These are phyloP conservation scores for Gossypium laxum DNA, from an alignment of 441 rosid species.

Conservation along the genomic window DNA sequence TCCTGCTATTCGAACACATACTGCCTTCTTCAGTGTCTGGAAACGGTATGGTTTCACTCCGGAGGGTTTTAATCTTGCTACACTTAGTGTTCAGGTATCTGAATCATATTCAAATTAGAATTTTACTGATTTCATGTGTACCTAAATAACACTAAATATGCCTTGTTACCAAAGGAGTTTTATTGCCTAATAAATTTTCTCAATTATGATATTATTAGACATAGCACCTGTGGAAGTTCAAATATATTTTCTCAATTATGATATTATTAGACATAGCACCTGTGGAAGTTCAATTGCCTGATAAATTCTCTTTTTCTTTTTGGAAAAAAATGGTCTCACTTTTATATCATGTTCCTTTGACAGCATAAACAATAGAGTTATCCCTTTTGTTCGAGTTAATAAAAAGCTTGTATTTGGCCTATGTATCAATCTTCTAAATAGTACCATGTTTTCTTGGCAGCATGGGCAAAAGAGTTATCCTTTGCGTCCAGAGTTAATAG, in stretches of 20 bases:
- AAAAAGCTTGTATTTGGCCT: constrained; percentile 84
- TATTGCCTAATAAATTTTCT: neutral
- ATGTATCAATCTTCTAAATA: constrained; percentile 8
- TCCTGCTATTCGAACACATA: constrained; percentile 91
- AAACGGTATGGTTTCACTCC: constrained; percentile 89
- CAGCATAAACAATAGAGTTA: constrained; percentile 81
- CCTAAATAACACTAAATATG: neutral
- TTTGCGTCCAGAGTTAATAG: constrained; percentile 86
- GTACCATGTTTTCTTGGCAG: constrained; percentile 27
- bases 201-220: neutral
- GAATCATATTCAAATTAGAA: constrained; percentile 1
- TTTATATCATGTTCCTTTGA: constrained; percentile 1
- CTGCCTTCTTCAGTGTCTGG: constrained; percentile 96
- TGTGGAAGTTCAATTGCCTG: neutral
- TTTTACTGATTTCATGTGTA: neutral
- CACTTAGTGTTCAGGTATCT: constrained; percentile 55
- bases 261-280: too few species aligned
- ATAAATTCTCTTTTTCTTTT: neutral
- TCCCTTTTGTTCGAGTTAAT: constrained; percentile 77
- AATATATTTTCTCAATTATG: too few species aligned
- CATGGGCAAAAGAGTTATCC: constrained; percentile 94
- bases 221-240: neutral
- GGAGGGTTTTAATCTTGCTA: constrained; percentile 92
- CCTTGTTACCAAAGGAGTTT: neutral
- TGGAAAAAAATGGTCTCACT: neutral